Evolutionary conservation across 345 rosid genomes (phyloP).

Genomic region (Schrenkiella parvula): DNA sequence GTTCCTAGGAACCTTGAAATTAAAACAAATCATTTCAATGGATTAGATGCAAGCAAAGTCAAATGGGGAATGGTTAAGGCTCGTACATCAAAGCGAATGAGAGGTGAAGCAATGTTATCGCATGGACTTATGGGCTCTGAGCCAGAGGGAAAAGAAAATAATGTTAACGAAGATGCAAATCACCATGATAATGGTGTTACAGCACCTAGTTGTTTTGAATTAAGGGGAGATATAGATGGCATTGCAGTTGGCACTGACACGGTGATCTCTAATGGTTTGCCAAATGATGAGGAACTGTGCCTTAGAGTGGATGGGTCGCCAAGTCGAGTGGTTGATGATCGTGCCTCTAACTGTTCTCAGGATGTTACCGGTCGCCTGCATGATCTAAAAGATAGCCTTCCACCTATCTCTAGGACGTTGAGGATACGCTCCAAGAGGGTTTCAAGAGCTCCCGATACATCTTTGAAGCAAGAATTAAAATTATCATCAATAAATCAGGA

Average conservation of each 20-base stretch:
- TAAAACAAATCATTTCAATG: conserved; percentile 37
- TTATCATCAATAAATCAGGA: conserved; percentile 29
- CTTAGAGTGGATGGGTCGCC: conserved; percentile 37
- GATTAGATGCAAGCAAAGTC: conserved; percentile 49
- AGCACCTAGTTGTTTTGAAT: conserved; percentile 27
- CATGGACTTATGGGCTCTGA: conserved; percentile 36
- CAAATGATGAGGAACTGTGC: conserved; percentile 32
- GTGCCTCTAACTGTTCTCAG: conserved; percentile 22
- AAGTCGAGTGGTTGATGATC: conserved; percentile 29
- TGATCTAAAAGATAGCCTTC: conserved; percentile 41
- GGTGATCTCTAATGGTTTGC: conserved; percentile 33
- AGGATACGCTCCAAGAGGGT: conserved; percentile 40
- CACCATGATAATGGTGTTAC: conserved; percentile 31
- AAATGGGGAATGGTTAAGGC: conserved; percentile 88
- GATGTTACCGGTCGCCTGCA: conserved; percentile 31
- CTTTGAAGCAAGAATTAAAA: conserved; percentile 33
- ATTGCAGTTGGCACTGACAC: conserved; percentile 21
- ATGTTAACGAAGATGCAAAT: conserved; percentile 32
- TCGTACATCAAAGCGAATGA: conserved; percentile 69
- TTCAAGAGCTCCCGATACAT: conserved; percentile 37
- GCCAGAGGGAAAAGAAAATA: conserved; percentile 32
- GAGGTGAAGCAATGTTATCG: conserved; percentile 44
- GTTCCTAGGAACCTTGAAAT: conserved; percentile 35
- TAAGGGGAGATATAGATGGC: conserved; percentile 8
- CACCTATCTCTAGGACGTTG: conserved; percentile 43